These are phyloP conservation scores for Stephanodiscus minutulus DNA, from an alignment of 108 stramenopile species.

Conservation along the genomic window DNA sequence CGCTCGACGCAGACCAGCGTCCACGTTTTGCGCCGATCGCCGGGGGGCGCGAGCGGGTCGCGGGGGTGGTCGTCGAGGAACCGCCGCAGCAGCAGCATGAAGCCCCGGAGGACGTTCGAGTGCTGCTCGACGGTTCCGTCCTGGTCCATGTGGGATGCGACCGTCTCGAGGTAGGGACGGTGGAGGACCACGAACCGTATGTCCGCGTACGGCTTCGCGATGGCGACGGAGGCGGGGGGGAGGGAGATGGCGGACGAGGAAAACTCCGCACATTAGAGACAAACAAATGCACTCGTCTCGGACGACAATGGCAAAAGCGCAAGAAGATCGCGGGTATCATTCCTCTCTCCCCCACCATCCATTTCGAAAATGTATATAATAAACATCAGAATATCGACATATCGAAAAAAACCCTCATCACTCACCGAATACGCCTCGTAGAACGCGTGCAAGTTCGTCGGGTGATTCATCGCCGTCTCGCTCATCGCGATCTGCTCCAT, in stretches of 20 bases:
- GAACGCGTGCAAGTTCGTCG: constrained; percentile 20
- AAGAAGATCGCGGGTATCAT: too few species aligned
- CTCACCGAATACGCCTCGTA: constrained; percentile 6
- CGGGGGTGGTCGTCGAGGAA: neutral
- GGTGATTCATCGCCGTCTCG: constrained; percentile 32
- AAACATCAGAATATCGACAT: too few species aligned
- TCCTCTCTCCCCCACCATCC: too few species aligned
- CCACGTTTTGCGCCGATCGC: neutral
- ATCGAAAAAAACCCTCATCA: neutral
- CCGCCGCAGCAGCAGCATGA: neutral
- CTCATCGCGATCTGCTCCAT: constrained; percentile 27
- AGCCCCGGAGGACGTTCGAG: neutral
- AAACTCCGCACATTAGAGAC: neutral
- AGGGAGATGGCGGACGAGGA: too few species aligned
- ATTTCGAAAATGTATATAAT: too few species aligned
- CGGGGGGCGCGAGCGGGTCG: neutral
- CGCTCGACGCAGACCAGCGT: neutral
- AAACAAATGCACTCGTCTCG: neutral
- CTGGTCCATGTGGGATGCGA: neutral
- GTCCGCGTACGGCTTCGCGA: neutral
- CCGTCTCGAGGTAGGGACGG: neutral
- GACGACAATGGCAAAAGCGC: too few species aligned
- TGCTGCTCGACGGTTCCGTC: neutral
- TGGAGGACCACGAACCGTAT: neutral
- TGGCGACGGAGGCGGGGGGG: too few species aligned